Conservation (phyloP, 140 eudicot species). For the Cichorium intybus region DNA sequence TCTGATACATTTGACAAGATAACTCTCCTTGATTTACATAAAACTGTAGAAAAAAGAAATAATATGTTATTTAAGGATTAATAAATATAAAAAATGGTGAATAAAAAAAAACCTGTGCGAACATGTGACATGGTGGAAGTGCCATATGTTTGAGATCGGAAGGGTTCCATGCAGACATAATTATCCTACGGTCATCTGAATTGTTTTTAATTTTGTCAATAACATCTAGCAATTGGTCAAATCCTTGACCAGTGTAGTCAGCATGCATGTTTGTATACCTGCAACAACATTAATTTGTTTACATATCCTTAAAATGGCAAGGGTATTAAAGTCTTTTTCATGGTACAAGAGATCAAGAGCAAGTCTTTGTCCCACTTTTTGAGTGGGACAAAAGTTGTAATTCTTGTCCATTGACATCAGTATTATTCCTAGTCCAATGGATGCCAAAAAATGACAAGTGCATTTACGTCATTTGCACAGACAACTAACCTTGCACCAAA, state of each 20-base stretch:
- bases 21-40: constrained; percentile 92
- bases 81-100: neutral
- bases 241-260: constrained; percentile 90
- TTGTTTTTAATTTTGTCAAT: constrained; percentile 74
- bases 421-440: too few relatives aligned
- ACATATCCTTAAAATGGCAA: neutral
- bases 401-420: neutral
- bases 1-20: constrained; percentile 97
- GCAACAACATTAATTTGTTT: constrained; percentile 16
- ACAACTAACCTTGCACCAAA: constrained; percentile 80
- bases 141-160: constrained; percentile 89
- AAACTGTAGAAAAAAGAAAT: constrained; percentile 47
- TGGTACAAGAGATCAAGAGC: too few relatives aligned
- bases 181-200: constrained; percentile 83
- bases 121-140: constrained; percentile 96
- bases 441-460: too few relatives aligned
- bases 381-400: too few relatives aligned
- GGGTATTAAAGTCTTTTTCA: neutral
- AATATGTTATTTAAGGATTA: constrained; percentile 3
- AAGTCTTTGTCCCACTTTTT: too few relatives aligned
- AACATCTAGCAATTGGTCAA: constrained; percentile 82
- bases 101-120: constrained; percentile 63
- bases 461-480: neutral
- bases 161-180: constrained; percentile 97
- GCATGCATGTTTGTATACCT: constrained; percentile 92